phyloP scores from a whole-genome alignment of 2,329 filamentous ascomycete genomes.

The Neurospora sp. region DNA sequence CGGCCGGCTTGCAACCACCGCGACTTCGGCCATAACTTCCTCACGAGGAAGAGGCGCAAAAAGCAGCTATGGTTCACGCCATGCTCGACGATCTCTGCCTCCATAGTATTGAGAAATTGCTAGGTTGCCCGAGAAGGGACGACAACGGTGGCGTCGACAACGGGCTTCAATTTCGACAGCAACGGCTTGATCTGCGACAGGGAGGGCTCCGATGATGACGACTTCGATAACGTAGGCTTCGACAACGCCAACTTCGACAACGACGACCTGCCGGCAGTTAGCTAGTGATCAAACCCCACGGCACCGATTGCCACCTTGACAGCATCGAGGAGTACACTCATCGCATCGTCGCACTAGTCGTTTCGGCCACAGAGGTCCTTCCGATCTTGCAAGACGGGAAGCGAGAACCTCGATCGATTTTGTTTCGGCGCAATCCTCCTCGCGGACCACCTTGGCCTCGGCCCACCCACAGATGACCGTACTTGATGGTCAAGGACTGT shows the following conservation, averaged over 20 bases:
- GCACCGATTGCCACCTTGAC: slow-evolving; percentile 87
- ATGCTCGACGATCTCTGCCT: neutral
- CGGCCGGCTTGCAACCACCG: neutral
- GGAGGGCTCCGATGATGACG: slow-evolving; percentile 23
- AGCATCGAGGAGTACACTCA: slow-evolving; percentile 89
- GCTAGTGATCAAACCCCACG: slow-evolving; percentile 72
- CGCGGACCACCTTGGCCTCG: neutral
- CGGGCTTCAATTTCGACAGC: neutral
- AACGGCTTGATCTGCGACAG: neutral
- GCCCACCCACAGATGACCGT: neutral
- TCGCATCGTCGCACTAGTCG: slow-evolving; percentile 86
- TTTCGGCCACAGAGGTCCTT: slow-evolving; percentile 75
- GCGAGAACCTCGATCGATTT: neutral
- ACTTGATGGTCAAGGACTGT: neutral
- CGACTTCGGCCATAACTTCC: neutral
- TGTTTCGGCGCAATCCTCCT: neutral
- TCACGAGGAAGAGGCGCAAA: neutral
- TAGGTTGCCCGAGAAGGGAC: neutral
- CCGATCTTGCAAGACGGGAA: slow-evolving; percentile 22
- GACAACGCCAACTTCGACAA: slow-evolving; percentile 21
- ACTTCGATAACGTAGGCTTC: slow-evolving; percentile 76
- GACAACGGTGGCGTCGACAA: neutral
- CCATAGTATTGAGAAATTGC: neutral
- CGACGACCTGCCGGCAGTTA: slow-evolving; percentile 64
- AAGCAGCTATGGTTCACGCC: neutral